Base-by-base conservation (phyloP, 345 rosid species). In the Linum trigynum region DNA sequence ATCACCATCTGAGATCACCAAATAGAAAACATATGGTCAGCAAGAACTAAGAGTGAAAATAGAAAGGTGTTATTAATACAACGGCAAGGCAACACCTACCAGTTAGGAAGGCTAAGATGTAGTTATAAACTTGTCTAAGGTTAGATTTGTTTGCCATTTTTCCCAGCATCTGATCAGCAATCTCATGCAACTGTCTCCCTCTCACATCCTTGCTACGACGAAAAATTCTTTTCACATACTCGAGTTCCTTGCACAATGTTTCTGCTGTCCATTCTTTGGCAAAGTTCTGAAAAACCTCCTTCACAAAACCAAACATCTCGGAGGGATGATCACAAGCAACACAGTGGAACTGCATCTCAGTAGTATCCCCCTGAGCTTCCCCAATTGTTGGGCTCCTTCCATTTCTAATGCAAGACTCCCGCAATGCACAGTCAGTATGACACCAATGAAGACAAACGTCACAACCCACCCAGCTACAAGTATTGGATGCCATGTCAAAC, bases 401-500 rank as follows among this genome's bases (percentile, higher is more conserved):
- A 75, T 86, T 94, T 74, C 91, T 78, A 70, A 94, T 90, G 71
- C 68, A 85, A 38, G 86, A 81, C 69, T 86, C 91, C 57, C 82
- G 81, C 58, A 94, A 75, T 39, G 86, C 99, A 77, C 99, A 94
- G 70, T 90, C 99, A 39, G 84, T 83, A 77, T 94, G 99, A 74
- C 96, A 90, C 97, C 97, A 94, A 71, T 94, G 99, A 67, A 90
- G 90, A 75, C 99, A 94, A 56, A 88, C 84, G 75, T 94, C 99
- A 76, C 99, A 94, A 63, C 99, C 99, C 59, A 94, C 87, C 99
- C 99, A 94, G 76, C 96, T 84, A 76, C 99, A 94, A 9, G 99
- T 94, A 71, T 94, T 87, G 37, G 86, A 80, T 53, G 96, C 97
- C 95, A 84, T 80, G 78, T 94, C 99, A 75, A 88, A 94, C 70